Conservation (phyloP, 306 rosid species). For the Macrotyloma uniflorum region DNA sequence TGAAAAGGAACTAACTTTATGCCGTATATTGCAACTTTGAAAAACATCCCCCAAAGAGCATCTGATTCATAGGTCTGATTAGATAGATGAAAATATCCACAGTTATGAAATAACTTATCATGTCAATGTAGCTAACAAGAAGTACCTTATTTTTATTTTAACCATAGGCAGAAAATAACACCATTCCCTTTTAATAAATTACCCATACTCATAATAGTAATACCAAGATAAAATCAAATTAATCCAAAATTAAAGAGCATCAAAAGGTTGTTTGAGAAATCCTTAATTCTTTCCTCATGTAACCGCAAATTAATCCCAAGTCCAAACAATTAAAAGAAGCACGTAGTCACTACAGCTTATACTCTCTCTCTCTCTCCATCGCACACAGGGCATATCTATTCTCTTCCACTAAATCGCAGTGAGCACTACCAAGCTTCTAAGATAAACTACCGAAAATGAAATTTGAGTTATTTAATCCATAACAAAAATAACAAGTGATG, state of each 20-base stretch:
- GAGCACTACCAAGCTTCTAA: conserved; percentile 23
- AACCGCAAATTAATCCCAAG: not conserved
- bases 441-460: conserved; percentile 1
- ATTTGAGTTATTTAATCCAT: conserved; percentile 9
- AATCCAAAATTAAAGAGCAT: not conserved
- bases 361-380: not conserved
- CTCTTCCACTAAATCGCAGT: conserved; percentile 20
- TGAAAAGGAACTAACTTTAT: not conserved
- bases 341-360: not conserved
- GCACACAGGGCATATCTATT: not conserved
- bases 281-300: conserved; percentile 2
- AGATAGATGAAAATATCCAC: not conserved
- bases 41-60: not conserved
- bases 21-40: not conserved
- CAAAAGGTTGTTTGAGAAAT: not conserved
- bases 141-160: not conserved
- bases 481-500: not conserved
- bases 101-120: not conserved
- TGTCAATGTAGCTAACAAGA: not conserved
- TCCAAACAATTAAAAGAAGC: not conserved
- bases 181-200: not conserved
- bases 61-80: conserved; percentile 4
- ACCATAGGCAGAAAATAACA: not conserved
- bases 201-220: not conserved
- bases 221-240: not conserved